Evolutionary conservation across 176 grass and related monocot species (phyloP), one percentile per base, ranked within the genome.

Genomic region (Oryza nivara): DNA sequence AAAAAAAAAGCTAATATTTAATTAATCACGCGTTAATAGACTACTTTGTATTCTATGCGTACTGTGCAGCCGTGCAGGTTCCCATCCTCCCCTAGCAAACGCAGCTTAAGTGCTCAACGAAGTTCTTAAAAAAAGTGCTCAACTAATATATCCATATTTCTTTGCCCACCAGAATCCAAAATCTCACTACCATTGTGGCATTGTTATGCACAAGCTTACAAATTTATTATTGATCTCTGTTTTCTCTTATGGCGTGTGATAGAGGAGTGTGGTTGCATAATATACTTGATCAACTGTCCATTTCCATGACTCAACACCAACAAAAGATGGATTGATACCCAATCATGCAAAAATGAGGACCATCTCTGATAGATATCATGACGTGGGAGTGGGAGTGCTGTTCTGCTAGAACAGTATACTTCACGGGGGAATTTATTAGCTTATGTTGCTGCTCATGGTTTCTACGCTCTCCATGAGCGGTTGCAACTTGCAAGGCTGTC

Each of bases 21-120:
- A 32, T 32, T 32, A 32, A 32, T 32, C 30, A 32, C 30, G 30
- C 0, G 30, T 0, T 32, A 32, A 32, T 32, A 0, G 30, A 32
- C 30, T 32, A 32, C 30, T 32, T 32, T 0, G 0, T 32, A 0
- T 32, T 32, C 30, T 32, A 0, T 0, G 30, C 2, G 30, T 2
- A 32, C 30, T 32, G 30, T 32, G 30, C 30, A 30, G 30, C 30
- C 2, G 30, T 30, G 30, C 30, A 32, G 30, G 30, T 32, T 32
- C 30, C 30, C 30, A 32, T 32, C 30, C 30, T 32, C 2, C 30
- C 30, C 30, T 32, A 32, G 30, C 30, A 0, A 32, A 32, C 30
- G 0, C 30, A 32, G 30, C 30, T 32, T 32, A 32, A 32, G 30
- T 32, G 30, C 30, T 32, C 30, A 32, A 32, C 30, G 3, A 32